These are phyloP conservation scores for Colletotrichum sp. DNA, from an alignment of 2,329 filamentous ascomycete species.

Conservation along the genomic window DNA sequence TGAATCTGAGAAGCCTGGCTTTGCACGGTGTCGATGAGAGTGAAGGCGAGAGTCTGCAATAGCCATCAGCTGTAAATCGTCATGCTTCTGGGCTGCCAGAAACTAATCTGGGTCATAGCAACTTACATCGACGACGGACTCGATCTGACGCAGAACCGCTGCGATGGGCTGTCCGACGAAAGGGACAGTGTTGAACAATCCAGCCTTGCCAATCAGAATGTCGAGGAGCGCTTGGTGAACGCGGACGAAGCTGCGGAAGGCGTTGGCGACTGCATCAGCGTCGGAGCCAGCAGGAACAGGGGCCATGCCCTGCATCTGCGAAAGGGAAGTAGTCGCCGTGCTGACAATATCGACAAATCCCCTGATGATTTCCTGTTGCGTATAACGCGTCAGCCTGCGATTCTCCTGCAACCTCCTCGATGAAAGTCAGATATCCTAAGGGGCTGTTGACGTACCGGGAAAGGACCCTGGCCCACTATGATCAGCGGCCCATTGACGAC, in stretches of 20 bases:
- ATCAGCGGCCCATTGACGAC: conserved; percentile 30
- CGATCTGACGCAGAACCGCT: conserved; percentile 28
- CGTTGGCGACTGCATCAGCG: conserved; percentile 25
- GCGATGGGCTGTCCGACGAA: conserved; percentile 32
- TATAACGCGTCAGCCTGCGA: no score
- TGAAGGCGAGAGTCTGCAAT: no score
- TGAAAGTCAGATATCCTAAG: accelerated
- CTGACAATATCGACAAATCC: conserved; percentile 34
- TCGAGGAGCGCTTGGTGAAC: conserved; percentile 37
- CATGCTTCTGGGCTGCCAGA: no score
- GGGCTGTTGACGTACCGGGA: conserved; percentile 24
- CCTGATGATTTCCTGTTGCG: conserved; percentile 28
- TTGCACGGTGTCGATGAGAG: no score
- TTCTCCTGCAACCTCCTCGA: no score
- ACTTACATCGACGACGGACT: conserved; percentile 30
- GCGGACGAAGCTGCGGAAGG: conserved; percentile 33
- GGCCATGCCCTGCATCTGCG: conserved; percentile 22
- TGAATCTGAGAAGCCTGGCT: no score
- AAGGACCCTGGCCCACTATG: conserved; percentile 31
- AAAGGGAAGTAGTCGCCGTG: conserved; percentile 22
- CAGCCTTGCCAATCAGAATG: conserved; percentile 39
- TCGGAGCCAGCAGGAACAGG: conserved; percentile 16
- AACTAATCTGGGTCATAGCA: no score
- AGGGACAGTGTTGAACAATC: conserved; percentile 29
- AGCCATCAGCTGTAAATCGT: no score